Evolutionary conservation across 2,329 filamentous ascomycete species (phyloP).

Genomic region (Phialocephala sp.): DNA sequence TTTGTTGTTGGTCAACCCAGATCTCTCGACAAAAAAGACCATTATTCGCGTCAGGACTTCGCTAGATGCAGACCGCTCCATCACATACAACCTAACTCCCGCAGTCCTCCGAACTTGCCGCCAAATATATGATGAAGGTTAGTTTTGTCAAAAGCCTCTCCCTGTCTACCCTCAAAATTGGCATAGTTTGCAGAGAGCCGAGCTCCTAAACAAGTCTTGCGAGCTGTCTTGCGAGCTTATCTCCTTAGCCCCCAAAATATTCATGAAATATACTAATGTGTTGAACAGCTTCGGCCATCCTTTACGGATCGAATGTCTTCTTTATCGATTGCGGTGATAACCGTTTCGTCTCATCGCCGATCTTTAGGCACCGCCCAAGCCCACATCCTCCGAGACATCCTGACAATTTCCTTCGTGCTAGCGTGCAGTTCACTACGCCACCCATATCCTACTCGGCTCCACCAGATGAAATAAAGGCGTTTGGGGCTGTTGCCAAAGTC

Average conservation of each 20-base stretch:
- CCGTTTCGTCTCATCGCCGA: not conserved
- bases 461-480: not conserved
- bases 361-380: not conserved
- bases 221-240: not conserved
- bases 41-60: too few relatives aligned
- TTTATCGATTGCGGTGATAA: not conserved
- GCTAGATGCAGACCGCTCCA: too few relatives aligned
- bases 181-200: too few relatives aligned
- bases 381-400: not conserved
- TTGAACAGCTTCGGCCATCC: conserved; percentile 1
- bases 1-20: too few relatives aligned
- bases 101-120: too few relatives aligned
- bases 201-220: not conserved
- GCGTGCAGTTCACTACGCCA: not conserved
- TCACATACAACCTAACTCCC: too few relatives aligned
- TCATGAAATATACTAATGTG: conserved; percentile 4
- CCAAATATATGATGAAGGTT: too few relatives aligned
- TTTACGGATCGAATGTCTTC: conserved; percentile 14
- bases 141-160: too few relatives aligned
- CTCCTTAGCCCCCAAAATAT: not conserved
- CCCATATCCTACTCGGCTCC: not conserved
- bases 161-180: too few relatives aligned
- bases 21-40: too few relatives aligned
- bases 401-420: too few relatives aligned
- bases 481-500: not conserved